Evolutionary conservation across 2,329 filamentous ascomycete species (phyloP).

Genomic region (Helicocarpus griseus): DNA sequence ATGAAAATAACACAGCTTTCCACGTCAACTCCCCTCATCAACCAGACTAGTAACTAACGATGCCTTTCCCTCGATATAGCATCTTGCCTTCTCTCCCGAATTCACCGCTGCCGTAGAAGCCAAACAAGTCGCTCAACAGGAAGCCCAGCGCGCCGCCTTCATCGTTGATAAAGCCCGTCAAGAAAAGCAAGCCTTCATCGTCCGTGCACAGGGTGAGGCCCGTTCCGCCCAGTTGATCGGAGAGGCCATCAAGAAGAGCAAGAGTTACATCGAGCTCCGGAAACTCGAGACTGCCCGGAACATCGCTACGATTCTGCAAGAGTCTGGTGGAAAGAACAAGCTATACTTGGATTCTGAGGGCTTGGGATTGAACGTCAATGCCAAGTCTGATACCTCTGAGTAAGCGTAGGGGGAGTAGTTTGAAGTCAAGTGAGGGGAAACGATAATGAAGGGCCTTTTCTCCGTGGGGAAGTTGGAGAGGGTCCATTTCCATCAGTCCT

Average conservation of each 20-base stretch:
- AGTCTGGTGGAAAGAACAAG: constrained; percentile 80
- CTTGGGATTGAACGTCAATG: constrained; percentile 74
- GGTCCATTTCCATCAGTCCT: neutral
- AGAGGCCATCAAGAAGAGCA: constrained; percentile 98
- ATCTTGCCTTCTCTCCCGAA: constrained; percentile 59
- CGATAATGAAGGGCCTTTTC: neutral
- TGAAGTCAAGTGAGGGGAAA: neutral
- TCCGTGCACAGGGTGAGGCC: constrained; percentile 97
- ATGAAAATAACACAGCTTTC: constrained; percentile 26
- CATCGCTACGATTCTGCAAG: constrained; percentile 82
- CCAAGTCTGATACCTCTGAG: constrained; percentile 18
- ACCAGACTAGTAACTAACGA: constrained; percentile 10
- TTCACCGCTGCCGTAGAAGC: constrained; percentile 61
- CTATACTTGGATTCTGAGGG: constrained; percentile 87
- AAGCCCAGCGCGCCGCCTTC: constrained; percentile 94
- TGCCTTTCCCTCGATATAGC: constrained; percentile 29
- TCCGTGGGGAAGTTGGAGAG: too few species aligned
- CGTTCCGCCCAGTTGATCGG: constrained; percentile 96
- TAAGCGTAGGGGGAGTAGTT: constrained; percentile 4
- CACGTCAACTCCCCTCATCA: neutral
- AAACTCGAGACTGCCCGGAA: constrained; percentile 93
- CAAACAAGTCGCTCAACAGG: constrained; percentile 69
- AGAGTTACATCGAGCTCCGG: constrained; percentile 91
- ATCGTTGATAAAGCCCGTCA: constrained; percentile 97
- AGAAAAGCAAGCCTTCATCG: constrained; percentile 98